Percentiles rank a stretch among this genome's conserved stretches.
Evolutionary conservation across 2,329 filamentous ascomycete genomes (phyloP).

Genomic region (Penicillium expansum): DNA sequence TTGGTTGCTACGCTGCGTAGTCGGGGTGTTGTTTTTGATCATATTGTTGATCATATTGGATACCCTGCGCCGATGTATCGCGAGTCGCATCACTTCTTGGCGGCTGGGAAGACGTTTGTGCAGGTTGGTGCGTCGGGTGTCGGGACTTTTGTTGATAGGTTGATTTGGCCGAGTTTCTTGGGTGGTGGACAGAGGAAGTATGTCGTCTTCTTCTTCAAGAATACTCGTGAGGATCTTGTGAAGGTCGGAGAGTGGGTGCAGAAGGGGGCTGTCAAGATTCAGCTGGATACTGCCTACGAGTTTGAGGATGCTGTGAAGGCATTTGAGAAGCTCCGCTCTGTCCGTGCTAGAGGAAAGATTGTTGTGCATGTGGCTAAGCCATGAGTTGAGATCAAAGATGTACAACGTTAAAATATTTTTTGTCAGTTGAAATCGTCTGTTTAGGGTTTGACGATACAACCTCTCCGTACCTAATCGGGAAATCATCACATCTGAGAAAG

Average conservation of each 20-base stretch:
- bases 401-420: background rate
- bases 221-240: constrained; percentile 46
- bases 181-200: constrained; percentile 48
- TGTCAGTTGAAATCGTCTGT: background rate
- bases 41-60: constrained; percentile 59
- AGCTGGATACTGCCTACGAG: constrained; percentile 55
- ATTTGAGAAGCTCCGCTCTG: constrained; percentile 57
- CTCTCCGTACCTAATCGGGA: background rate
- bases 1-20: constrained; percentile 47
- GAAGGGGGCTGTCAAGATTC: constrained; percentile 57
- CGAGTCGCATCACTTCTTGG: constrained; percentile 51
- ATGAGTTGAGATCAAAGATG: background rate
- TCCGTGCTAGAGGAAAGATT: constrained; percentile 58
- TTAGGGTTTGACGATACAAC: background rate
- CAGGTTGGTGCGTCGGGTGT: constrained; percentile 47
- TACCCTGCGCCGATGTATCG: constrained; percentile 49
- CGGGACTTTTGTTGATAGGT: constrained; percentile 34
- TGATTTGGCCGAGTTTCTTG: constrained; percentile 46
- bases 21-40: constrained; percentile 49
- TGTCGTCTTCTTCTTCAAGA: constrained; percentile 34
- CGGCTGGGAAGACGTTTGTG: constrained; percentile 50
- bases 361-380: constrained; percentile 41
- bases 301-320: constrained; percentile 58
- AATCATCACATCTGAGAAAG: background rate
- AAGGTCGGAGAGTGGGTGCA: constrained; percentile 55